Evolutionary conservation across 306 rosid species (phyloP).

Genomic region (Morella rubra): DNA sequence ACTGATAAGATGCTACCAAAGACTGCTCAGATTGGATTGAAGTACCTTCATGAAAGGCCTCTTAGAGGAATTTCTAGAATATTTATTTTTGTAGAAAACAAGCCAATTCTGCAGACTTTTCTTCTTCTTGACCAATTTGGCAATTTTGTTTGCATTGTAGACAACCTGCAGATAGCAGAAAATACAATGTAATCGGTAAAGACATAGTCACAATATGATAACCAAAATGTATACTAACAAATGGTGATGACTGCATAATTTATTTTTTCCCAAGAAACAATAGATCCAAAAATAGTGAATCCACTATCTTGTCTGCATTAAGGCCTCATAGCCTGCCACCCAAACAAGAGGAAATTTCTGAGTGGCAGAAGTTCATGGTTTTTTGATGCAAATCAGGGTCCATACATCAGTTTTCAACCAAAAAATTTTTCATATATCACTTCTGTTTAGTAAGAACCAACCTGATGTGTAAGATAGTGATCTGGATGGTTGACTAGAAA

Average conservation of each 20-base stretch:
- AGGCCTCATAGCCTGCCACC: conserved; percentile 12
- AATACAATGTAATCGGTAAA: neutral
- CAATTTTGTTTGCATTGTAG: conserved; percentile 73
- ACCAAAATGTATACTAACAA: neutral
- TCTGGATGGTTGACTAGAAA: conserved; percentile 95
- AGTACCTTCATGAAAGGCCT: conserved; percentile 74
- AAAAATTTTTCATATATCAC: neutral
- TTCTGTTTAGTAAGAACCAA: conserved; percentile 30
- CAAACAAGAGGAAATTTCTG: conserved; percentile 10
- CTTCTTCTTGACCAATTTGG: conserved; percentile 76
- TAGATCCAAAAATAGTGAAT: neutral
- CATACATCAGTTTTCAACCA: conserved; percentile 13
- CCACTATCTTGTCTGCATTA: neutral
- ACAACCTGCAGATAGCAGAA: conserved; percentile 59
- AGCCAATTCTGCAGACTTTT: conserved; percentile 86
- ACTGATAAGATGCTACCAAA: conserved; percentile 13
- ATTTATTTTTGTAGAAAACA: conserved; percentile 72
- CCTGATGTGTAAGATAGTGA: conserved; percentile 97
- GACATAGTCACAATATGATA: neutral
- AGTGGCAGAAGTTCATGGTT: conserved; percentile 9
- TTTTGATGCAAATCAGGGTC: conserved; percentile 16
- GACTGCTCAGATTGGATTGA: conserved; percentile 15
- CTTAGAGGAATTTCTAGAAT: conserved; percentile 49
- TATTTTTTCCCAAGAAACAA: neutral
- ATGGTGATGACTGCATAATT: neutral